phyloP scores from a whole-genome alignment of 2,329 filamentous ascomycete species.

The Fusarium kyushuense region DNA sequence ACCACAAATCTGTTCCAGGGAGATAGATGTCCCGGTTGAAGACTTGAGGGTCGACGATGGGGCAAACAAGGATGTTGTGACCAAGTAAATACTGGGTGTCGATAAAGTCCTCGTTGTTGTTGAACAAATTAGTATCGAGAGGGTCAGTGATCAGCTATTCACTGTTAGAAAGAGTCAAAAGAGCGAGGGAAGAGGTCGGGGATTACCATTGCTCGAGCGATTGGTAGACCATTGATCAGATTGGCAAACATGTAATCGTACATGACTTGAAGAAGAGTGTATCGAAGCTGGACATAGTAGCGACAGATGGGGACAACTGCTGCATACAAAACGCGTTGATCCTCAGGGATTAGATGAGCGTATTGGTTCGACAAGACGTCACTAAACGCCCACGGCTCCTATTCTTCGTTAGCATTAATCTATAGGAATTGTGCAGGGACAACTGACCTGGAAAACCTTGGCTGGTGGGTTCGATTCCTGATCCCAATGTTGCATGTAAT shows the following conservation, averaged over 20 bases:
- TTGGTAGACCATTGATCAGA: not conserved
- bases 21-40: not conserved
- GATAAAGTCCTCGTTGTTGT: not conserved
- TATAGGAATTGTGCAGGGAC: fast-evolving
- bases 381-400: not conserved
- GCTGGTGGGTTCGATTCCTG: not conserved
- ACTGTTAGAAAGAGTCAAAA: fast-evolving
- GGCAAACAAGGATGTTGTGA: not conserved
- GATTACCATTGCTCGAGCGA: not conserved
- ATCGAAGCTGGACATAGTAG: conserved; percentile 11
- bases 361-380: not conserved
- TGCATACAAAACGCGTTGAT: not conserved
- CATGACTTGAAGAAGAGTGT: not conserved
- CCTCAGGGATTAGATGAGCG: not conserved
- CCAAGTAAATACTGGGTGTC: conserved; percentile 6
- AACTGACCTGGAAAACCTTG: conserved; percentile 1
- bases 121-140: not conserved
- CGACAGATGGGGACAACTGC: not conserved
- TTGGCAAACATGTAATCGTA: conserved; percentile 17
- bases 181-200: too few relatives aligned
- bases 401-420: not conserved
- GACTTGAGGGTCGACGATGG: not conserved
- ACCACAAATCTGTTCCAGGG: not conserved
- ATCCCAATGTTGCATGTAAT: conserved; percentile 3
- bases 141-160: not conserved